phyloP scores from a whole-genome alignment of 1,139 yeast genomes.

The Debaryomyces psychrophilus region DNA sequence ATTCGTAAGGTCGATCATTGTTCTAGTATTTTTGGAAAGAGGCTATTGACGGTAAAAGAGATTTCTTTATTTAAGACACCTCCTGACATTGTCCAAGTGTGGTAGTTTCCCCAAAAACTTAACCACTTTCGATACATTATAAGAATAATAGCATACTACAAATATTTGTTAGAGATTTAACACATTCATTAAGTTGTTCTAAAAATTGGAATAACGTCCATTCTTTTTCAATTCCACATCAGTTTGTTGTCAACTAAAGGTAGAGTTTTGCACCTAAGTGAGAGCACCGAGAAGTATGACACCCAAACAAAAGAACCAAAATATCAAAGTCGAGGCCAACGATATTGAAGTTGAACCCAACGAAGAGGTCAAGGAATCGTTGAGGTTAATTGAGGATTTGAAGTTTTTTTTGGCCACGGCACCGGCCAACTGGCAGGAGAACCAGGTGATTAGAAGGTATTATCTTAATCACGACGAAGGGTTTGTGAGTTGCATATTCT shows the following conservation, averaged over 20 bases:
- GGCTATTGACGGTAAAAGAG: background rate
- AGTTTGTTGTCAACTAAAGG: background rate
- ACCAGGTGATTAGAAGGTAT: slow-evolving; percentile 84
- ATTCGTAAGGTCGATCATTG: background rate
- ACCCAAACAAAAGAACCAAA: background rate
- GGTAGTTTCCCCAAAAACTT: slow-evolving; percentile 6
- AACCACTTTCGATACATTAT: background rate
- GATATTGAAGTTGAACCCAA: background rate
- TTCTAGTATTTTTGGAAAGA: background rate
- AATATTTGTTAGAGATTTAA: background rate
- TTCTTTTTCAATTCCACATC: background rate
- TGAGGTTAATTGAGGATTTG: slow-evolving; percentile 71
- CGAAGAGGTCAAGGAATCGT: slow-evolving; percentile 48
- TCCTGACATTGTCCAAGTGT: slow-evolving; percentile 6
- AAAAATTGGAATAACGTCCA: slow-evolving; percentile 2
- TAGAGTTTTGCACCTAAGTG: slow-evolving; percentile 2
- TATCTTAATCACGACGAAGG: slow-evolving; percentile 88
- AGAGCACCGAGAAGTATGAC: background rate
- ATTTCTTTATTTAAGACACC: background rate
- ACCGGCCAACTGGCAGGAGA: slow-evolving; percentile 92
- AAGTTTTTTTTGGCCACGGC: slow-evolving; percentile 89
- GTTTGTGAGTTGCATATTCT: slow-evolving; percentile 85
- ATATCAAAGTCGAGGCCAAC: slow-evolving; percentile 1
- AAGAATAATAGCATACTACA: background rate
- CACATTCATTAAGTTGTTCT: background rate